Conservation (phyloP, 75 land plant species). For the Cupressus sempervirens region DNA sequence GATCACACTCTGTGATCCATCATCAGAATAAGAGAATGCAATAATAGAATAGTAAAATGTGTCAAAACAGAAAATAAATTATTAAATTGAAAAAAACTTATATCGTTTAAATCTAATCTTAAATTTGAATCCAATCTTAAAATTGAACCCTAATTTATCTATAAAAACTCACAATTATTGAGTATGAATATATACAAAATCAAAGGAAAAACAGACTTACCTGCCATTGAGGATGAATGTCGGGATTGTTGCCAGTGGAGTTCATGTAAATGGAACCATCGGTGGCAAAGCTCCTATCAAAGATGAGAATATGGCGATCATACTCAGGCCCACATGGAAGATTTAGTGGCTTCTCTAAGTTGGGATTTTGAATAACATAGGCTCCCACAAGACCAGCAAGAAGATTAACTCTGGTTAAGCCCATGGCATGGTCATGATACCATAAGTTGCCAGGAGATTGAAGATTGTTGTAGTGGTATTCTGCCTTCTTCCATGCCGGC, state of each 20-base stretch:
- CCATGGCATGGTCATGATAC: conserved; percentile 43
- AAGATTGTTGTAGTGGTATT: conserved; percentile 18
- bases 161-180: no score
- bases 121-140: no score
- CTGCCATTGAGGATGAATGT: conserved; percentile 75
- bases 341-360: conserved; percentile 29
- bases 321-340: conserved; percentile 49
- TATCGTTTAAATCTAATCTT: no score
- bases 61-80: no score
- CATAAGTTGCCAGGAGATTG: conserved; percentile 29
- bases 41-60: no score
- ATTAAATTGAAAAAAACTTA: no score
- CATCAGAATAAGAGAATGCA: no score
- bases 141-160: no score
- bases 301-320: conserved; percentile 50
- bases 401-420: conserved; percentile 28
- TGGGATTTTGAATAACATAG: conserved; percentile 43
- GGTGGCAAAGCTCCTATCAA: conserved; percentile 46
- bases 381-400: conserved; percentile 30
- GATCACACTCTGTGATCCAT: no score
- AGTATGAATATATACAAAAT: no score
- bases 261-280: conserved; percentile 71
- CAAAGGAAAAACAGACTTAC: neutral
- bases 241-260: conserved; percentile 58
- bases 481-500: conserved; percentile 14